phyloP scores from a whole-genome alignment of 352 stramenopile species.

The Globisporangium emineosum region DNA sequence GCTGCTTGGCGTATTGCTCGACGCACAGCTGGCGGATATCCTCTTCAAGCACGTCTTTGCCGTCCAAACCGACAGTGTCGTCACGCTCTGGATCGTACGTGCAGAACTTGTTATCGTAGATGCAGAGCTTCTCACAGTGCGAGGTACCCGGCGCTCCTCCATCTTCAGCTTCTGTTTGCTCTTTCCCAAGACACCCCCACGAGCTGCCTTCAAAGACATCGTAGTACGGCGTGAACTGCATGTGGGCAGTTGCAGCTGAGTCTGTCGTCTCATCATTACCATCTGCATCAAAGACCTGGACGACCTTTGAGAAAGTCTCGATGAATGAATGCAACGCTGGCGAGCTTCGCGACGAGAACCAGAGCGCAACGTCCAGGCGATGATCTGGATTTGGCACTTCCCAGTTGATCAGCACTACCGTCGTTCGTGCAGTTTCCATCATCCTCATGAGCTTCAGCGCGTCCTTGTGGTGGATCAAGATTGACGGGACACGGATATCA shows the following conservation, averaged over 20 bases:
- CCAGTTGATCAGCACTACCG: constrained; percentile 17
- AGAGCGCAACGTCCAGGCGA: constrained; percentile 26
- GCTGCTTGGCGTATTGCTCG: constrained; percentile 12
- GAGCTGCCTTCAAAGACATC: constrained; percentile 6
- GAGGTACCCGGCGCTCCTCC: background rate
- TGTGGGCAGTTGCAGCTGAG: background rate
- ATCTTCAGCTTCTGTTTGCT: background rate
- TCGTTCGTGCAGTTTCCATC: constrained; percentile 8
- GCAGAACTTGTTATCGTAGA: constrained; percentile 25
- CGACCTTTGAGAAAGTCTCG: constrained; percentile 17
- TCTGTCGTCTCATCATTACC: background rate
- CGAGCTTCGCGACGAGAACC: constrained; percentile 27
- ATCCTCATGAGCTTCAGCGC: constrained; percentile 19
- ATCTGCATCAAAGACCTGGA: background rate
- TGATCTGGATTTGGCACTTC: constrained; percentile 16
- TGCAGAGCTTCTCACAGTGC: constrained; percentile 23
- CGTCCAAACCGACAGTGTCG: constrained; percentile 23
- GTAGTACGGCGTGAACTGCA: constrained; percentile 8
- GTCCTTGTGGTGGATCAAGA: constrained; percentile 26
- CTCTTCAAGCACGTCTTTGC: constrained; percentile 29
- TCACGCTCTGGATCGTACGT: constrained; percentile 34
- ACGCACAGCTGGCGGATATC: constrained; percentile 28
- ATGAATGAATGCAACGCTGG: constrained; percentile 20
- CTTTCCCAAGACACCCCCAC: background rate
- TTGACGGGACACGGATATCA: constrained; percentile 27